Evolutionary conservation across 2,329 filamentous ascomycete species (phyloP).

Genomic region (Colletotrichum horii): DNA sequence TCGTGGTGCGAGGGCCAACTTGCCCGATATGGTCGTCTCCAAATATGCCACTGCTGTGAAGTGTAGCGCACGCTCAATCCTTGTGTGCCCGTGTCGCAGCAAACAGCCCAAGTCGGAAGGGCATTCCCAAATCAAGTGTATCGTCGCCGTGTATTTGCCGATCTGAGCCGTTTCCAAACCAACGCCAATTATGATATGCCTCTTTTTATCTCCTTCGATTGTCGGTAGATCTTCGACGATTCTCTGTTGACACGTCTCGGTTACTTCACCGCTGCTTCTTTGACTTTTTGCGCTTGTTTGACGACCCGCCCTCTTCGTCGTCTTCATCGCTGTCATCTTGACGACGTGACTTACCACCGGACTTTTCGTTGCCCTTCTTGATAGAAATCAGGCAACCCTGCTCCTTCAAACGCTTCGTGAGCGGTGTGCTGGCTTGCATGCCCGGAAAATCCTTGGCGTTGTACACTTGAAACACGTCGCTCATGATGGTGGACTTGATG

Average conservation of each 20-base stretch:
- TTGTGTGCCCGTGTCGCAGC: neutral
- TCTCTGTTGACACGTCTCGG: neutral
- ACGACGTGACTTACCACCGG: slow-evolving; percentile 35
- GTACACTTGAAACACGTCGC: slow-evolving; percentile 78
- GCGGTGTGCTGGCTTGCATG: slow-evolving; percentile 77
- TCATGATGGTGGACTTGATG: slow-evolving; percentile 60
- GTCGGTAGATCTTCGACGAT: neutral
- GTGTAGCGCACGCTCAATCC: neutral
- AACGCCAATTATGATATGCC: slow-evolving; percentile 10
- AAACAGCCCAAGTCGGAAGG: neutral
- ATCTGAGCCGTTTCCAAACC: slow-evolving; percentile 1
- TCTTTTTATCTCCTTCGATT: neutral
- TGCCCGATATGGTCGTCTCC: neutral
- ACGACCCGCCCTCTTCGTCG: slow-evolving; percentile 40
- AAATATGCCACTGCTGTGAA: neutral
- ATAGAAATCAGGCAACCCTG: slow-evolving; percentile 86
- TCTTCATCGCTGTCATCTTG: slow-evolving; percentile 51
- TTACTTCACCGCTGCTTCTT: slow-evolving; percentile 9
- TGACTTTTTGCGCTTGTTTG: slow-evolving; percentile 12
- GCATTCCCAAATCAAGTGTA: neutral
- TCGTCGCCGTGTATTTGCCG: slow-evolving; percentile 13
- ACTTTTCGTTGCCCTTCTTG: slow-evolving; percentile 82
- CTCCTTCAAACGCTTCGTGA: slow-evolving; percentile 77
- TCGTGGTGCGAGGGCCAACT: neutral
- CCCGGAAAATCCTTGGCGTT: slow-evolving; percentile 87